These are phyloP conservation scores for Quercus phellos DNA, from an alignment of 331 rosid genomes.

Conservation along the genomic window DNA sequence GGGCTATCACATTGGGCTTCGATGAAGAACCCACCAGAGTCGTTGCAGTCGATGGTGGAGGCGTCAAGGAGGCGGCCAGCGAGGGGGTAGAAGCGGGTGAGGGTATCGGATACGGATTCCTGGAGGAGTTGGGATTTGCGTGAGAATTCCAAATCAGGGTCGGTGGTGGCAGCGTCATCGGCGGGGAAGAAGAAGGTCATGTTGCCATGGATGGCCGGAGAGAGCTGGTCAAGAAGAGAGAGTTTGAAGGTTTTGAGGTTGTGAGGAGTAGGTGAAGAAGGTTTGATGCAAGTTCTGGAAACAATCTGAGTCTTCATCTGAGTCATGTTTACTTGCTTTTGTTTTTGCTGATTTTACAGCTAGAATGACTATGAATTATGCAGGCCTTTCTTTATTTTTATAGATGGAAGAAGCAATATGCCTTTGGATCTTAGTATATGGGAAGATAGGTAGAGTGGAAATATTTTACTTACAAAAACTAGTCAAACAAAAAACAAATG, in stretches of 20 bases:
- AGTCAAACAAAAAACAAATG: too few relatives aligned
- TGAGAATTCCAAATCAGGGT: not conserved
- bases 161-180: too few relatives aligned
- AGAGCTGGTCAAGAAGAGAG: constrained; percentile 35
- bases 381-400: too few relatives aligned
- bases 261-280: constrained; percentile 20
- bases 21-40: constrained; percentile 27
- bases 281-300: constrained; percentile 27
- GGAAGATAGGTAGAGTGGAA: not conserved
- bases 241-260: constrained; percentile 25
- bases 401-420: not conserved
- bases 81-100: constrained; percentile 38
- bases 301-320: constrained; percentile 4
- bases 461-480: too few relatives aligned
- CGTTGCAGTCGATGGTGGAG: constrained; percentile 37
- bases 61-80: constrained; percentile 31
- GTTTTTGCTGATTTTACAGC: too few relatives aligned
- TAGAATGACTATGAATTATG: too few relatives aligned
- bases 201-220: constrained; percentile 32
- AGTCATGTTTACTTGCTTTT: constrained; percentile 3
- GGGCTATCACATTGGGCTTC: constrained; percentile 18
- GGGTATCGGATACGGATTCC: constrained; percentile 25
- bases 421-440: not conserved
- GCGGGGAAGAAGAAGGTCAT: constrained; percentile 31
- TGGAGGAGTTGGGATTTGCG: constrained; percentile 35